phyloP scores from a whole-genome alignment of 352 stramenopile species.

The Phytophthora niederhauseri region DNA sequence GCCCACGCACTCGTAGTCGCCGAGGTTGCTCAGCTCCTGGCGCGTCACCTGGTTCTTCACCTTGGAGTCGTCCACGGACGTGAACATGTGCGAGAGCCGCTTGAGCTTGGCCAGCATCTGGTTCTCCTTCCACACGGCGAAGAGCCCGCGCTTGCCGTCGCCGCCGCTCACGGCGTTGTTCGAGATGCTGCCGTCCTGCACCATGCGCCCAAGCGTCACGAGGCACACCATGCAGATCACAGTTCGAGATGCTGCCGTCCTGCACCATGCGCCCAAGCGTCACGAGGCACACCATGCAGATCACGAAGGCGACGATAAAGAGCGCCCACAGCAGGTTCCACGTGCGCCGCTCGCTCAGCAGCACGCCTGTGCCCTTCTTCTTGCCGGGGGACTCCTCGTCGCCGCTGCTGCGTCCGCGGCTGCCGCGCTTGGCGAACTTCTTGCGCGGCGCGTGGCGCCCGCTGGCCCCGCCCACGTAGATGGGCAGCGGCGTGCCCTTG shows the following conservation, averaged over 20 bases:
- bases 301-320: slow-evolving; percentile 51
- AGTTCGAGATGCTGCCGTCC: slow-evolving; percentile 46
- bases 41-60: slow-evolving; percentile 27
- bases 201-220: slow-evolving; percentile 49
- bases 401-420: slow-evolving; percentile 31
- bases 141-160: slow-evolving; percentile 37
- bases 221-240: slow-evolving; percentile 61
- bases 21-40: slow-evolving; percentile 38
- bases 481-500: slow-evolving; percentile 48
- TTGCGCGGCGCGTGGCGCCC: slow-evolving; percentile 36
- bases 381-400: slow-evolving; percentile 22
- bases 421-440: slow-evolving; percentile 43
- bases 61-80: slow-evolving; percentile 31
- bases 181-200: slow-evolving; percentile 48
- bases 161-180: slow-evolving; percentile 50
- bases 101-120: slow-evolving; percentile 55
- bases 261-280: slow-evolving; percentile 56
- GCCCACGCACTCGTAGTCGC: slow-evolving; percentile 62
- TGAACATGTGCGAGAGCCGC: slow-evolving; percentile 46
- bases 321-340: slow-evolving; percentile 56
- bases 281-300: slow-evolving; percentile 60
- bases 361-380: not conserved
- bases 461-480: slow-evolving; percentile 35
- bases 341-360: slow-evolving; percentile 31
- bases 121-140: slow-evolving; percentile 43